Evolutionary conservation across 306 rosid genomes (phyloP).

Genomic region (Carpinus fangiana): DNA sequence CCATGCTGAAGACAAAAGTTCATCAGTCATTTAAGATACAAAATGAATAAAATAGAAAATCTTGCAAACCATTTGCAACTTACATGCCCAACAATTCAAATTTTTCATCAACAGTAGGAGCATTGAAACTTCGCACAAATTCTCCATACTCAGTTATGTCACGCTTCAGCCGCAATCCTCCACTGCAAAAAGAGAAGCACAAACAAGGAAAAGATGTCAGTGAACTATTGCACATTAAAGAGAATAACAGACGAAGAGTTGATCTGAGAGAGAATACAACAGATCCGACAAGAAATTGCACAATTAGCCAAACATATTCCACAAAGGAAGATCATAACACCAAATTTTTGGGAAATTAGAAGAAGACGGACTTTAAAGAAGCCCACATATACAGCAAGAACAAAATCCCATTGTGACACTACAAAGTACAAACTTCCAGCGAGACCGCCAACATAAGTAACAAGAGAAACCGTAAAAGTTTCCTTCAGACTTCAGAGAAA

Average conservation of each 20-base stretch:
- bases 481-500: constrained; percentile 1
- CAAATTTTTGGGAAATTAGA: neutral
- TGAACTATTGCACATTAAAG: neutral
- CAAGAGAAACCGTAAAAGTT: neutral
- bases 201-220: constrained; percentile 23
- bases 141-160: constrained; percentile 99
- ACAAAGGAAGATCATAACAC: neutral
- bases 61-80: constrained; percentile 35
- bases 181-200: constrained; percentile 49
- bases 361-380: neutral
- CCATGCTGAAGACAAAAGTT: constrained; percentile 60
- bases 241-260: neutral
- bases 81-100: constrained; percentile 98
- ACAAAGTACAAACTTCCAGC: neutral
- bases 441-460: neutral
- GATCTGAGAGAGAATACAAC: neutral
- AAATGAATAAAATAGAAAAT: constrained; percentile 20
- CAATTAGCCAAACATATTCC: neutral
- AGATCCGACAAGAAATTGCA: constrained; percentile 9
- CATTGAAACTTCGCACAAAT: constrained; percentile 91
- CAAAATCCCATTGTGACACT: neutral
- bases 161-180: constrained; percentile 96
- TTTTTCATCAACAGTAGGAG: constrained; percentile 83
- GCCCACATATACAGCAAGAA: neutral
- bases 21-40: constrained; percentile 29